A percentile compares a stretch with the other conserved stretches of the same genome.
Conservation (phyloP, 805 yeast genomes). For the Tetrapisispora namnaoensis region DNA sequence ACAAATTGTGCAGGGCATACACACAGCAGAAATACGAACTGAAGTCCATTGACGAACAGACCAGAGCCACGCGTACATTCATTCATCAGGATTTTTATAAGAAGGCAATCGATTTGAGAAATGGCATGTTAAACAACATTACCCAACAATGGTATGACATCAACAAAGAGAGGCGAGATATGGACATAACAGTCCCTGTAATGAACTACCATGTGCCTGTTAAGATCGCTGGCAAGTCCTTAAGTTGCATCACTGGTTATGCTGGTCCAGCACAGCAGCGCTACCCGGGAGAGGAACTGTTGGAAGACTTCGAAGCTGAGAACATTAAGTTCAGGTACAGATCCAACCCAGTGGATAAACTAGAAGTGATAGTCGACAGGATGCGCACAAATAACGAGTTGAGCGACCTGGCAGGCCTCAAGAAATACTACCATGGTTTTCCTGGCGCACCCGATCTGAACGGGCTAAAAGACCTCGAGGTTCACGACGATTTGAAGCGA, state of each 20-base stretch:
- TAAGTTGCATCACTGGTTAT: slow-evolving; percentile 31
- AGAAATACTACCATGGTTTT: slow-evolving; percentile 54
- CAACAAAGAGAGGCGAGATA: slow-evolving; percentile 74
- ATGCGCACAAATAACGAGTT: slow-evolving; percentile 59
- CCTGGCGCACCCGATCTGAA: slow-evolving; percentile 72
- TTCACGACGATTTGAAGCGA: slow-evolving; percentile 53
- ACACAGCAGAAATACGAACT: slow-evolving; percentile 53
- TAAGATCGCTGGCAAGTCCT: slow-evolving; percentile 24
- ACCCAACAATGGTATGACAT: slow-evolving; percentile 88
- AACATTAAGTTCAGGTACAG: slow-evolving; percentile 35
- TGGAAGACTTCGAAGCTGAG: slow-evolving; percentile 34
- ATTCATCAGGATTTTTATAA: slow-evolving; percentile 78
- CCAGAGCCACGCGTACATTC: slow-evolving; percentile 66
- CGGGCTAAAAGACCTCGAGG: slow-evolving; percentile 60
- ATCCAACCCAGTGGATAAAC: slow-evolving; percentile 31
- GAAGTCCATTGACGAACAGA: slow-evolving; percentile 69
- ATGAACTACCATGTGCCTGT: slow-evolving; percentile 39
- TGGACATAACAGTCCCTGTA: slow-evolving; percentile 47
- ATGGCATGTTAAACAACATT: slow-evolving; percentile 54
- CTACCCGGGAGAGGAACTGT: slow-evolving; percentile 24
- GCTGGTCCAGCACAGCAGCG: slow-evolving; percentile 29
- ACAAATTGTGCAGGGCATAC: slow-evolving; percentile 45
- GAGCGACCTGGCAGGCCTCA: slow-evolving; percentile 58
- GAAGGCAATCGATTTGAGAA: slow-evolving; percentile 55
- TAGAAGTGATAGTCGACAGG: slow-evolving; percentile 52